phyloP scores from a whole-genome alignment of 371 early-diverging fungal genomes.

The Mortierella sp. region DNA sequence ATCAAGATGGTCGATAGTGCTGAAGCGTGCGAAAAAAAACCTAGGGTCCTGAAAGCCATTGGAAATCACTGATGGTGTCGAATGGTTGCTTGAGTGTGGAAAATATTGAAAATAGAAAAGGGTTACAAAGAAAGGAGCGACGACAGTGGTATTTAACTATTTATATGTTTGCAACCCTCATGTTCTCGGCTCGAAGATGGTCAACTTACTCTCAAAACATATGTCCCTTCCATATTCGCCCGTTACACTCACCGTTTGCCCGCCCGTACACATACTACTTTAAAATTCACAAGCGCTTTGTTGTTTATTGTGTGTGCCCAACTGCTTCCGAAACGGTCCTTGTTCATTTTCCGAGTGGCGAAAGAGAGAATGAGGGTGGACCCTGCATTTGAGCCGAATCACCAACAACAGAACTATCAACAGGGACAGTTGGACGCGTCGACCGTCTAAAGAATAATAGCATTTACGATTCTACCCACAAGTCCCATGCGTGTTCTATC shows the following conservation, averaged over 20 bases:
- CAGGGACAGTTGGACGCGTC: neutral
- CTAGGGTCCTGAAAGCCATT: neutral
- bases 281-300: neutral
- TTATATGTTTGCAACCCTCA: neutral
- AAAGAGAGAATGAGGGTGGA: neutral
- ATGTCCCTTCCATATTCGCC: neutral
- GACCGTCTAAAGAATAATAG: conserved; percentile 5
- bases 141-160: neutral
- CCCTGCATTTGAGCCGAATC: neutral
- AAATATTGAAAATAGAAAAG: neutral
- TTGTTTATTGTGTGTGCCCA: neutral
- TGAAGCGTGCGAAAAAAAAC: neutral
- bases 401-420: neutral
- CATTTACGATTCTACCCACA: neutral
- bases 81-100: too few relatives aligned
- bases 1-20: too few relatives aligned
- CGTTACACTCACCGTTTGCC: neutral
- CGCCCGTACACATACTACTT: neutral
- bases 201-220: neutral
- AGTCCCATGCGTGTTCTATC: neutral
- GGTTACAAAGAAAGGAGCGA: neutral
- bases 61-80: too few relatives aligned
- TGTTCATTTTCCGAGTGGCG: neutral
- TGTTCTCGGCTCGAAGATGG: neutral
- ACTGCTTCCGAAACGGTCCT: neutral